Conservation (phyloP, 1,139 yeast genomes). For the Blastobotrys petasosporus region DNA sequence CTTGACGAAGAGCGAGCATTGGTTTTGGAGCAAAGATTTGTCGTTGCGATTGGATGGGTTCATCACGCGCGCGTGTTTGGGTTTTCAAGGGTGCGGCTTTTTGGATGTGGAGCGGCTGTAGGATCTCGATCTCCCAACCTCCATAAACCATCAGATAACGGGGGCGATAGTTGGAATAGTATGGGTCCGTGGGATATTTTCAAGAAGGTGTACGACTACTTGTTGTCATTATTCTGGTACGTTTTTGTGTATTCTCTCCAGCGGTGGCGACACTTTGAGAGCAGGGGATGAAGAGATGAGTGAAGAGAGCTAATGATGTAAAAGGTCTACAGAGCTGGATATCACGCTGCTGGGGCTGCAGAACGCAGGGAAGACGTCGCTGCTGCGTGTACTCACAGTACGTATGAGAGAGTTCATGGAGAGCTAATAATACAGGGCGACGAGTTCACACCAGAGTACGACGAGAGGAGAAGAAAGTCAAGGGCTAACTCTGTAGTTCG, state of each 20-base stretch:
- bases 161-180: no score
- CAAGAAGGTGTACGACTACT: conserved; percentile 24
- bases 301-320: not conserved
- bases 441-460: conserved; percentile 34
- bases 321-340: conserved; percentile 32
- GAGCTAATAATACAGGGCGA: conserved; percentile 26
- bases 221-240: conserved; percentile 29
- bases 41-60: no score
- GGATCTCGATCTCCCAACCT: no score
- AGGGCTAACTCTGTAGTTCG: conserved; percentile 22
- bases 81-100: no score
- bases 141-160: no score
- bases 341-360: conserved; percentile 37
- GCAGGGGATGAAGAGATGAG: not conserved
- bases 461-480: not conserved
- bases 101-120: no score
- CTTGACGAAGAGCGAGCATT: not conserved
- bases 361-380: conserved; percentile 38
- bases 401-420: conserved; percentile 11
- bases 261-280: no score
- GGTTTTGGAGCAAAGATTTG: not conserved
- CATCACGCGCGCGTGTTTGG: not conserved
- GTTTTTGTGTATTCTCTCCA: no score
- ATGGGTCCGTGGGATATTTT: conserved; percentile 27
- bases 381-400: conserved; percentile 31